Conservation (phyloP, 371 early-diverging fungal genomes). For the Zopfochytrium polystomum region DNA sequence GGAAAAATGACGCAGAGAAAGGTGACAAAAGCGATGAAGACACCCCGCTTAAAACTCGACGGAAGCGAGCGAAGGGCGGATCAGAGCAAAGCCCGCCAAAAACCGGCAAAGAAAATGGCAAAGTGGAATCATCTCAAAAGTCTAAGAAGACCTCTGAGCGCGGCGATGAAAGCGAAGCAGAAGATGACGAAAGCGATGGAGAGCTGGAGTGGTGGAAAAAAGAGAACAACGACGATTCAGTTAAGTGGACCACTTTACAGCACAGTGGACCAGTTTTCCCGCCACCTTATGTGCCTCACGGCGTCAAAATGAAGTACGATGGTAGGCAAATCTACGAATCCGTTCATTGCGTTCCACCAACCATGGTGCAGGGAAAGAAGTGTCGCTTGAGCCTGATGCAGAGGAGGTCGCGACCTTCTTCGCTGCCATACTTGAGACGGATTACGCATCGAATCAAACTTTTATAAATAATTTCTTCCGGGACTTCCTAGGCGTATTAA, state of each 20-base stretch:
- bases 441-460: slow-evolving; percentile 75
- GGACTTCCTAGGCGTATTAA: slow-evolving; percentile 73
- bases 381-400: slow-evolving; percentile 69
- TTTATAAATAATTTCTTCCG: slow-evolving; percentile 91
- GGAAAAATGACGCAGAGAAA: too few relatives aligned
- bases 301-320: slow-evolving; percentile 82
- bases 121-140: neutral
- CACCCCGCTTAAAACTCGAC: too few relatives aligned
- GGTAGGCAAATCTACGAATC: slow-evolving; percentile 46
- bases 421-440: slow-evolving; percentile 82
- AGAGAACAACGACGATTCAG: slow-evolving; percentile 28
- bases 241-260: slow-evolving; percentile 78
- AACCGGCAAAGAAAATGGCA: neutral
- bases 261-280: slow-evolving; percentile 92
- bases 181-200: slow-evolving; percentile 26
- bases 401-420: slow-evolving; percentile 96
- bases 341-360: neutral
- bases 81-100: too few relatives aligned
- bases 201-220: slow-evolving; percentile 29
- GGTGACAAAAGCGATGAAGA: too few relatives aligned
- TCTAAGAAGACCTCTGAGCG: slow-evolving; percentile 2
- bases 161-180: neutral
- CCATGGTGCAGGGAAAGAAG: slow-evolving; percentile 31
- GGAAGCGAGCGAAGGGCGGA: too few relatives aligned
- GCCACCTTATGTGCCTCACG: slow-evolving; percentile 89